Base-by-base conservation (phyloP, 768 basidiomycete genomes). In the Tubosaeta sp. region DNA sequence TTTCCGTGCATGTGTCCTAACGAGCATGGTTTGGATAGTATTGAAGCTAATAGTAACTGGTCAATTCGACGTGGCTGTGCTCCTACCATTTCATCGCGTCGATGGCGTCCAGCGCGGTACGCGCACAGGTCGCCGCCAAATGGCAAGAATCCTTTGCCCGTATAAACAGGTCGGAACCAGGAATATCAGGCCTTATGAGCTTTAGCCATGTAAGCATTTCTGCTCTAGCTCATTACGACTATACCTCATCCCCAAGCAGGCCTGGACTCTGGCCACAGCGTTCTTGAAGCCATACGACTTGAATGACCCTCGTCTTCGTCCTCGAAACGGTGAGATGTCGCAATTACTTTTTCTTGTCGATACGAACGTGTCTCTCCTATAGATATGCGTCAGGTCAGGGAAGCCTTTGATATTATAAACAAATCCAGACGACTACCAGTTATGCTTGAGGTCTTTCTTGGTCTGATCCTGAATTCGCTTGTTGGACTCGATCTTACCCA, bases 141-240 rank as follows among this genome's bases (percentile, higher is more conserved):
- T 87, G 86, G 84, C 81, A 84, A 53, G 82, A 86, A 18, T 75
- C 82, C 2, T 87, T 87, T 62, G 67, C 73, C n/a, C 77, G 82
- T 14, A 70, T 87, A 43, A 87, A 87, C 59, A 72, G 76, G 25
- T 66, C 71, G 13, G 73, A 79, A 31, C 76, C 76, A 32, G 86
- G 84, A 9, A 84, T 87, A 50, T 70, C 80, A 10, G 85, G 85
- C 9, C 72, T 87, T 16, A 70, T 88, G 64, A 68, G 71, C 7
- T 86, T 84, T 63, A 84, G 82, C 56, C 75, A 83, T 69, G 86
- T 83, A 51, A 35, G 55, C 38, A 51, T 46, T 31, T 42, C 32
- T 21, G 16, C 30, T 48, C 6, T 3, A 32, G 29, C 38, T 29
- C 18, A 12, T 27, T 19, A 10, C 19, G 3, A 18, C 11, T 11